Base-by-base conservation (phyloP, 2,329 filamentous ascomycete genomes). In the Diplodia mutila region DNA sequence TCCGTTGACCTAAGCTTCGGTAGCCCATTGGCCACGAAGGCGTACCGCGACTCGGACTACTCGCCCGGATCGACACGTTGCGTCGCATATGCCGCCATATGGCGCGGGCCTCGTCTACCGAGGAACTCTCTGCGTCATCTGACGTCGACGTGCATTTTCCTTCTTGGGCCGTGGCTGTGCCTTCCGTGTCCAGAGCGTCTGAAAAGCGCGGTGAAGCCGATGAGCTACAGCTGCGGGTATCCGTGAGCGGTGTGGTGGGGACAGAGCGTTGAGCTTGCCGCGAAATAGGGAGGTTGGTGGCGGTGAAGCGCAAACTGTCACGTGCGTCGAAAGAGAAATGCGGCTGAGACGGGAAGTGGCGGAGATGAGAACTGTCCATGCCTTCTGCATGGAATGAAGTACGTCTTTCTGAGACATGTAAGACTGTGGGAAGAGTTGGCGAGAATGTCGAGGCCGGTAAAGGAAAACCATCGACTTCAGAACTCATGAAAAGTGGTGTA, bases 301-400 rank as follows among this genome's bases (percentile, higher is more conserved):
- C 49, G 37, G 66, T 64, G 59, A 64, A 64, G 66, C 66, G 25
- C 21, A 64, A 21, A n/a, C 51, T 67, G 48, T 67, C 66, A 49
- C 46, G 66, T 37, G 57, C 46, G 39, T 61, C 37, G 25, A 63
- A 61, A 6, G 57, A 64, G 37, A 64, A 57, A 23, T 64, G 66
- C 37, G 66, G 66, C 37, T 67, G 66, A 37, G 66, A 39, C 12
- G 57, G 55, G 29, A 49, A 64, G 39, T 63, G 66, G 27, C 51
- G 59, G 49, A 52, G 57, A 34, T 21, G 14, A 21, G 46, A 16
- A 34, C 39, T 14, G 23, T 37, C 21, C 21, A 39, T 18, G n/a
- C 51, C 54, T 59, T 69, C 25, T 76, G 67, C 39, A 71, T 67
- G 63, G 71, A 5, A 37, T 8, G 46, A 63, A 16, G 32, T 53